A percentile compares a stretch with the other conserved stretches of the same genome.
Conservation (phyloP, 768 basidiomycete species). For the Sistotremastrum niveocremeum region DNA sequence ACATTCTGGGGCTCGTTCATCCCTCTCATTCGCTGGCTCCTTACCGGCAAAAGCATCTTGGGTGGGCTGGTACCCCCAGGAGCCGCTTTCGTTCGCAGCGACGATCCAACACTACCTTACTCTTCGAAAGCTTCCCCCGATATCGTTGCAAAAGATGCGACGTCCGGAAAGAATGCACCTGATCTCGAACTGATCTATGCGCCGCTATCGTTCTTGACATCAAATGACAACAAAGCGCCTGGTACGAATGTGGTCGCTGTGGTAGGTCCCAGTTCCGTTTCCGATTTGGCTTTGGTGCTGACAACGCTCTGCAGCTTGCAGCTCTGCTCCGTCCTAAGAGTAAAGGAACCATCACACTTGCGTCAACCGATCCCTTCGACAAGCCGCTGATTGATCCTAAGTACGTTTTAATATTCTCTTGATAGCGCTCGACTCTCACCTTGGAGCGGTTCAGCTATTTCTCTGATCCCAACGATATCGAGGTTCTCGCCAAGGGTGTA, state of each 20-base stretch:
- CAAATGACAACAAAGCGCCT: neutral
- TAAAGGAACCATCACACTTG: constrained; percentile 14
- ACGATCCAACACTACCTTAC: constrained; percentile 34
- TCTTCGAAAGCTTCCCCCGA: neutral
- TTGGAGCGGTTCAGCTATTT: constrained; percentile 1
- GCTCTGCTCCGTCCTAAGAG: constrained; percentile 14
- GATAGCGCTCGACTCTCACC: neutral
- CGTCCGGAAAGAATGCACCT: neutral
- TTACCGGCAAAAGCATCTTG: constrained; percentile 19
- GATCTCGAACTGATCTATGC: constrained; percentile 1
- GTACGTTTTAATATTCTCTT: constrained; percentile 8
- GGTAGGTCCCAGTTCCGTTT: neutral
- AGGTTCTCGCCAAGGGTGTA: neutral
- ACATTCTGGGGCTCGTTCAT: constrained; percentile 9
- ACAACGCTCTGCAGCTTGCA: constrained; percentile 1
- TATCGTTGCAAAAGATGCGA: neutral
- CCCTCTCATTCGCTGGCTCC: constrained; percentile 28
- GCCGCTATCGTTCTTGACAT: neutral
- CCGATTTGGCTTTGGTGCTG: constrained; percentile 1
- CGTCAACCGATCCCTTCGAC: constrained; percentile 18
- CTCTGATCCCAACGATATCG: neutral
- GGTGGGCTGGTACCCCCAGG: constrained; percentile 6
- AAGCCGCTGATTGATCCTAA: constrained; percentile 19
- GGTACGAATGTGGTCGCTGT: too few species aligned
- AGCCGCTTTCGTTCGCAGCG: constrained; percentile 41